Base-by-base conservation (phyloP, 1,284 basidiomycete genomes). In the Athelia psychrophila region DNA sequence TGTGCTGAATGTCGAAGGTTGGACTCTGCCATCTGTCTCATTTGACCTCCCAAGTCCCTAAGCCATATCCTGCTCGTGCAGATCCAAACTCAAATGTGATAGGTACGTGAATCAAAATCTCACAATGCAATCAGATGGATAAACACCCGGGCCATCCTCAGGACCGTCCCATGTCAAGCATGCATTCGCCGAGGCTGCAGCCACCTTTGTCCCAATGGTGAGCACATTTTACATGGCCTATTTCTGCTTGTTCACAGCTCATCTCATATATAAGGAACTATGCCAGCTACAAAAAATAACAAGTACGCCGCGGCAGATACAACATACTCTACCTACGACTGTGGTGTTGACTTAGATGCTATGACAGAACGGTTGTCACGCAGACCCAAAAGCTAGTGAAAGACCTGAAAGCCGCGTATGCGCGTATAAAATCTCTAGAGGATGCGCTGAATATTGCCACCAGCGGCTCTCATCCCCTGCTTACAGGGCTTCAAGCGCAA, bases 391-490 rank as follows among this genome's bases (percentile, higher is more conserved):
- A 63, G 49, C 66, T 80, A 4, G 63, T 71, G 5, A 74, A 77
- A 42, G 70, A 79, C 60, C 75, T 79, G 42, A 76, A 74, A 52
- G 54, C 60, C 3, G 64, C 78, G 55, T 68, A 66, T 0, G 69
- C 76, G 33, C 70, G 79, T 10, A 77, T 84, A 33, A 74, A 76
- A 27, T 83, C 86, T 56, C 72, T 91, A 3, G 77, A 84, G 52
- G 63, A 69, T 1, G 77, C 81, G 2, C 63, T 88, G 2, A n/a
- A n/a, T n/a, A n/a, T 12, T 12, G 67, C 69, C 36, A 44, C 51
- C 51, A 45, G 52, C 44, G 51, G 52, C 35, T 20, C 42, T 12
- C 42, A 15, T 12, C 13, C 19, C 27, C 24, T 46, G 24, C 23
- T 44, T 24, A 47, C 27, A 25, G 16, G 59, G 12, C 12, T 44